Evolutionary conservation across 441 rosid genomes (phyloP).

Genomic region (Dalechampia spathulata): DNA sequence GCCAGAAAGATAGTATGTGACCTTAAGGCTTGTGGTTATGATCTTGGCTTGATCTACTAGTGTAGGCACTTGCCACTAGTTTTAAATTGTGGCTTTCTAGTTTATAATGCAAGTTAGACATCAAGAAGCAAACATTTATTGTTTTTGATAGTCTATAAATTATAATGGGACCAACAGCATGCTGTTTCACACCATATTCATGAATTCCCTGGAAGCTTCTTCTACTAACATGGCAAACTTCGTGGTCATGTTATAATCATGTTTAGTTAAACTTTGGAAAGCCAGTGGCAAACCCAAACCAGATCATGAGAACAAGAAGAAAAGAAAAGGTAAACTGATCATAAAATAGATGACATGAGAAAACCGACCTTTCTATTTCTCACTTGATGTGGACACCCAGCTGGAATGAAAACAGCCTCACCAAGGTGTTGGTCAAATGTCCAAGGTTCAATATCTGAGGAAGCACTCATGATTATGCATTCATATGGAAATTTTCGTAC

Average conservation of each 20-base stretch:
- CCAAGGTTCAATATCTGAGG: conserved; percentile 81
- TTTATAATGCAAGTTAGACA: too few species aligned
- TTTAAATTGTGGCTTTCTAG: too few species aligned
- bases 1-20: not conserved
- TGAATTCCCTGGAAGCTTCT: too few species aligned
- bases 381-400: conserved; percentile 95
- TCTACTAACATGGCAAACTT: not conserved
- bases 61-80: not conserved
- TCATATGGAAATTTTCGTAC: not conserved
- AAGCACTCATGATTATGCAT: conserved; percentile 4
- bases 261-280: not conserved
- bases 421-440: conserved; percentile 77
- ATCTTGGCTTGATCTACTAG: not conserved
- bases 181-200: too few species aligned
- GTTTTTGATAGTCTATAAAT: too few species aligned
- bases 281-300: not conserved
- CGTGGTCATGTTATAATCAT: too few species aligned
- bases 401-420: conserved; percentile 84
- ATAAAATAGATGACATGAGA: not conserved
- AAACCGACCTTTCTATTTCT: conserved; percentile 63
- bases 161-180: too few species aligned
- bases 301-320: not conserved
- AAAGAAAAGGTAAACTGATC: not conserved
- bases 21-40: not conserved
- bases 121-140: too few species aligned